phyloP scores from a whole-genome alignment of 495 filamentous ascomycete species.

The Clavariopsis aquatica region DNA sequence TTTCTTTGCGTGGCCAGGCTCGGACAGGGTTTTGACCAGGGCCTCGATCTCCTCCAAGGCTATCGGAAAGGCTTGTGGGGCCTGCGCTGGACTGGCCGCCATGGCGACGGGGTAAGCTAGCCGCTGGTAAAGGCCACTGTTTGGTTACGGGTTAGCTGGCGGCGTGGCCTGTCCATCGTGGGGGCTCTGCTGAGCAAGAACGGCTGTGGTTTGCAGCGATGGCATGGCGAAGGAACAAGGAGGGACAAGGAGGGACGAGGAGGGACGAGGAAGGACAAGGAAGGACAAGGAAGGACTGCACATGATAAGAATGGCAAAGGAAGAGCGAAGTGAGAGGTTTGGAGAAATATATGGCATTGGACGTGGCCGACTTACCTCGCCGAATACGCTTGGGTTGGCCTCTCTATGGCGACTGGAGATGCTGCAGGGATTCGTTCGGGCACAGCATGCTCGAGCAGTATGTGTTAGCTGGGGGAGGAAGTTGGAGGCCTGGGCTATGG shows the following conservation, averaged over 20 bases:
- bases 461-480: conserved; percentile 6
- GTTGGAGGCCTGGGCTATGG: neutral
- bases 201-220: too few relatives aligned
- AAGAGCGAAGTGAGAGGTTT: neutral
- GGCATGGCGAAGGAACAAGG: neutral
- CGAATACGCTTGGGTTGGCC: conserved; percentile 7
- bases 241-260: neutral
- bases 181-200: too few relatives aligned
- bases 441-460: conserved; percentile 8
- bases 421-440: neutral
- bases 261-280: neutral
- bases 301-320: neutral
- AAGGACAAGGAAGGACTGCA: neutral
- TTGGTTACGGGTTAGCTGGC: conserved; percentile 2
- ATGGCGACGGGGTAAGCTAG: conserved; percentile 6
- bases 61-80: conserved; percentile 13
- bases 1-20: conserved; percentile 59
- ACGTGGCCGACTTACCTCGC: conserved; percentile 25
- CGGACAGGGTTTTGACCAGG: conserved; percentile 33
- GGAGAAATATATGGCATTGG: neutral
- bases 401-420: conserved; percentile 1
- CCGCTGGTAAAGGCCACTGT: neutral
- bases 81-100: conserved; percentile 5
- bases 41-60: conserved; percentile 29
- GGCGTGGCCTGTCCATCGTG: too few relatives aligned